Evolutionary conservation across 2,329 filamentous ascomycete genomes (phyloP), one percentile per base, ranked within the genome.

Genomic region (Bipolaris victoriae): DNA sequence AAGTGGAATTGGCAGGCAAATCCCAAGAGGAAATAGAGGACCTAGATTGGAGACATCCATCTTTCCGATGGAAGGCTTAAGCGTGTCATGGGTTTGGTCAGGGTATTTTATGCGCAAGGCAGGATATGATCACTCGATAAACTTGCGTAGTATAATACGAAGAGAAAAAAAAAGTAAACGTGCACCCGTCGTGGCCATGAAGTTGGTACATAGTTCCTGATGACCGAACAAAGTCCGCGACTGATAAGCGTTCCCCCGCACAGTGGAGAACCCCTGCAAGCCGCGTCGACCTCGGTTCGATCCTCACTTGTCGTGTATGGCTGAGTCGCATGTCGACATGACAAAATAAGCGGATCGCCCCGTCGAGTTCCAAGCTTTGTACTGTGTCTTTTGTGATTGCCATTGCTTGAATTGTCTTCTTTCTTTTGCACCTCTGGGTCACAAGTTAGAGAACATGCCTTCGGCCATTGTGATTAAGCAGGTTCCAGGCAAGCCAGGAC

Each of bases 401-500:
- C n/a, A 10, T 10, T 26, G 2, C 5, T 31, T 20, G 40, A 41
- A 33, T 33, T 16, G 11, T 31, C 9, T 9, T 9, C 13, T 20
- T 9, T 9, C 7, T 20, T 20, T 33, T 15, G 39, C 20, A 22
- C 7, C 20, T 18, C 26, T 35, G 2, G 11, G 15, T 41, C 35
- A 22, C 9, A 31, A 18, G 13, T 16, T 26, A 31, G 6, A 49
- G 50, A 47, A 52, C 24, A 83, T 82, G 80, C 81, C 81, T 45
- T 79, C 80, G 60, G 83, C 84, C 56, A 83, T 92, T 52, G 83
- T 84, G 24, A 82, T 93, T 62, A 83, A 87, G 68, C 83, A 91
- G 64, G 81, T 90, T 49, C 89, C 92, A 65, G 91, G 90, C 67
- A 94, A 93, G 79, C 92, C 92, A 7, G 92, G 92, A 56, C 82